Conservation (phyloP, 2,329 filamentous ascomycete genomes). For the Xylariaceae sp. region DNA sequence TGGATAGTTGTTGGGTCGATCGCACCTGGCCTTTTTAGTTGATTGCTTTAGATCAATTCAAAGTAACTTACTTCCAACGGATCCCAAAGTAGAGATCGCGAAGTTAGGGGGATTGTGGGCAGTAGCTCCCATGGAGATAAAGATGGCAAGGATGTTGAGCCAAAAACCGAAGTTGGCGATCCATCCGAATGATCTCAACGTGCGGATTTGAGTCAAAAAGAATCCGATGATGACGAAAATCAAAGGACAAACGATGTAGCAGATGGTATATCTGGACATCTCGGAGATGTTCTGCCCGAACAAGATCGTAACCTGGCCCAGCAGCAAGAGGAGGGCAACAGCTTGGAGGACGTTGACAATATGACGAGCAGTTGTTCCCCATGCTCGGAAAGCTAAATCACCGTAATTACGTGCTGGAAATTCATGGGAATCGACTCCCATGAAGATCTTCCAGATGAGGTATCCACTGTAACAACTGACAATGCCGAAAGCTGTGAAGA, state of each 20-base stretch:
- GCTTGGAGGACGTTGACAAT: constrained; percentile 55
- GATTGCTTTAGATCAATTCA: not conserved
- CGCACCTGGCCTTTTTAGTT: constrained; percentile 13
- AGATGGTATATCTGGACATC: constrained; percentile 54
- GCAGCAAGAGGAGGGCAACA: constrained; percentile 33
- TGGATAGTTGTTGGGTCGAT: constrained; percentile 21
- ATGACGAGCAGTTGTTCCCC: constrained; percentile 51
- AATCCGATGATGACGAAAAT: constrained; percentile 58
- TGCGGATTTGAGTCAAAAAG: constrained; percentile 60
- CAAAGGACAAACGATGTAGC: constrained; percentile 58
- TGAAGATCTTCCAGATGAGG: constrained; percentile 52
- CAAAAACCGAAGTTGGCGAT: constrained; percentile 58
- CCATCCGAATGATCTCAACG: constrained; percentile 59
- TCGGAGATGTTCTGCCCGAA: constrained; percentile 52
- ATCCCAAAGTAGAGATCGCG: constrained; percentile 18
- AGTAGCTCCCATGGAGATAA: constrained; percentile 26
- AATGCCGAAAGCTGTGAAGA: constrained; percentile 53
- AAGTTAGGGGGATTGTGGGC: constrained; percentile 26
- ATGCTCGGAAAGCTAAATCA: constrained; percentile 55
- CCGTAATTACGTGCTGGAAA: constrained; percentile 55
- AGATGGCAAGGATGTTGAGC: constrained; percentile 22
- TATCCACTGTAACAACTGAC: constrained; percentile 52
- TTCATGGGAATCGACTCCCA: constrained; percentile 53
- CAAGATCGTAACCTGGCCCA: constrained; percentile 21
- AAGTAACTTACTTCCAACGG: constrained; percentile 22